phyloP scores from a whole-genome alignment of 2,329 filamentous ascomycete species.

The Alternaria sp. region DNA sequence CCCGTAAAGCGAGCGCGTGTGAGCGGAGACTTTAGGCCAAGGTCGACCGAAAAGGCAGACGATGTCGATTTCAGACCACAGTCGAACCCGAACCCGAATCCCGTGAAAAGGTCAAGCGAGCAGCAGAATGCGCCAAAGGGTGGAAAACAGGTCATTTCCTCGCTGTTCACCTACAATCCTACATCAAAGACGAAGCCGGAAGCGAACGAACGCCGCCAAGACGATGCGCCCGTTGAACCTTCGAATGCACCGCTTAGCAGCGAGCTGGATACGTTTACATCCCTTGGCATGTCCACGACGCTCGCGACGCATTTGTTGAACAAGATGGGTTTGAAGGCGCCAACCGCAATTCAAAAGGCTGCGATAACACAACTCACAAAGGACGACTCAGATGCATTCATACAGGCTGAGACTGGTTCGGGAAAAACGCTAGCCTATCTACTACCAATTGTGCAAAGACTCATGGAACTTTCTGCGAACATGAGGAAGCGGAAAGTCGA shows the following conservation, averaged over 20 bases:
- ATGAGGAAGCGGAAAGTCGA: slow-evolving; percentile 55
- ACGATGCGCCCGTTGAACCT: slow-evolving; percentile 67
- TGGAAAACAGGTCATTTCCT: slow-evolving; percentile 78
- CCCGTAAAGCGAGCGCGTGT: slow-evolving; percentile 48
- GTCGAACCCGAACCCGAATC: slow-evolving; percentile 36
- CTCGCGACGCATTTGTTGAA: slow-evolving; percentile 82
- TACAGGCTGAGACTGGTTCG: slow-evolving; percentile 96
- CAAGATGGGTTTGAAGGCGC: slow-evolving; percentile 88
- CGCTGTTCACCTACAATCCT: slow-evolving; percentile 91
- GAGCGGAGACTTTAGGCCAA: slow-evolving; percentile 52
- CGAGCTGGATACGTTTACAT: slow-evolving; percentile 85
- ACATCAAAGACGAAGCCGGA: slow-evolving; percentile 69
- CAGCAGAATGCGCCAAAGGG: slow-evolving; percentile 50
- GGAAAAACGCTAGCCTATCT: slow-evolving; percentile 98
- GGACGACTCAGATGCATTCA: slow-evolving; percentile 87
- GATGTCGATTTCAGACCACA: slow-evolving; percentile 42
- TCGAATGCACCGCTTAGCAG: slow-evolving; percentile 90
- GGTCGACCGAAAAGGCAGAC: slow-evolving; percentile 28
- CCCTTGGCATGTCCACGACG: slow-evolving; percentile 80
- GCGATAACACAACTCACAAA: slow-evolving; percentile 82
- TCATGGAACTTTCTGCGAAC: slow-evolving; percentile 74
- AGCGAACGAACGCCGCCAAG: slow-evolving; percentile 56
- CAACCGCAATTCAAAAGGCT: slow-evolving; percentile 93
- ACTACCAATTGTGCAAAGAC: slow-evolving; percentile 86
- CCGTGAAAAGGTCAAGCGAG: slow-evolving; percentile 42